phyloP scores from a whole-genome alignment of 768 basidiomycete species.

The Hemileccinum impolitum region DNA sequence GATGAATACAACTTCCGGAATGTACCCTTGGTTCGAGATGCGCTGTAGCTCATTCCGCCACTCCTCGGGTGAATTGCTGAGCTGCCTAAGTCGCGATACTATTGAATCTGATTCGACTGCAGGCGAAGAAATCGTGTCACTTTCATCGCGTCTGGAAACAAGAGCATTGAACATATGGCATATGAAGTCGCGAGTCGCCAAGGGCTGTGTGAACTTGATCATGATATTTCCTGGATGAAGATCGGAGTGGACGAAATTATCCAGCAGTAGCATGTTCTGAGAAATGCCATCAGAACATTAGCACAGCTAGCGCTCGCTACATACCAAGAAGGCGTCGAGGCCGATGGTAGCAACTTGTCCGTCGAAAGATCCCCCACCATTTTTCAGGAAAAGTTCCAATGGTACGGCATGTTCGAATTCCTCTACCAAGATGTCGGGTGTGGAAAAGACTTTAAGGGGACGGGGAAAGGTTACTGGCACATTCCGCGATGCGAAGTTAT shows the following conservation, averaged over 20 bases:
- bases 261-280: slow-evolving; percentile 95
- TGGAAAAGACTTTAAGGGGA: slow-evolving; percentile 80
- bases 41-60: slow-evolving; percentile 71
- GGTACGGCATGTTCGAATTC: slow-evolving; percentile 93
- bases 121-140: slow-evolving; percentile 22
- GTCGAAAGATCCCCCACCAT: slow-evolving; percentile 92
- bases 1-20: slow-evolving; percentile 94
- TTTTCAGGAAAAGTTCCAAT: slow-evolving; percentile 78
- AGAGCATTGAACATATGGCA: slow-evolving; percentile 55
- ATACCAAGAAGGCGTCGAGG: slow-evolving; percentile 89
- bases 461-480: slow-evolving; percentile 88
- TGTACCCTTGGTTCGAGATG: slow-evolving; percentile 69
- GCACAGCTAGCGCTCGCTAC: slow-evolving; percentile 24
- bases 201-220: slow-evolving; percentile 93
- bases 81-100: slow-evolving; percentile 62
- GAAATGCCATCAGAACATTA: slow-evolving; percentile 1
- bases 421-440: slow-evolving; percentile 79
- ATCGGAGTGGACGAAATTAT: slow-evolving; percentile 95
- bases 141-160: slow-evolving; percentile 39
- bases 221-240: slow-evolving; percentile 95
- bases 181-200: slow-evolving; percentile 62
- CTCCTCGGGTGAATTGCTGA: slow-evolving; percentile 53
- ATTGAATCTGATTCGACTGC: slow-evolving; percentile 53
- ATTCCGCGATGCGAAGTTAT: slow-evolving; percentile 76
- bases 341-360: slow-evolving; percentile 88